Evolutionary conservation across 169 alveolate genomes (phyloP).

Genomic region (Ichthyophthirius multifiliis): DNA sequence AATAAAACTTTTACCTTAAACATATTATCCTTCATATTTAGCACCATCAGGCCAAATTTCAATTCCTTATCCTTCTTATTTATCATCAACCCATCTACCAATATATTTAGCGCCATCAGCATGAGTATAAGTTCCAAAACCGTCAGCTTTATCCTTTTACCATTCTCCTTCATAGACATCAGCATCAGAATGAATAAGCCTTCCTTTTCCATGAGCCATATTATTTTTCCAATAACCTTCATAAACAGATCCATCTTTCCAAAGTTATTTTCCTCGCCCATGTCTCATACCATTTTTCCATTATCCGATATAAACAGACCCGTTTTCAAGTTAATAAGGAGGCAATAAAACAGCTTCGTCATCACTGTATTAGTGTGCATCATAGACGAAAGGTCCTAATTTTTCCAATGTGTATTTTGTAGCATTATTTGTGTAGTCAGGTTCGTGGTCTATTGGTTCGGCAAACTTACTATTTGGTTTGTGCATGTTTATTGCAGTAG

Average conservation of each 20-base stretch:
- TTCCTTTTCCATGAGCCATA: conserved; percentile 54
- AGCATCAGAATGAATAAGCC: conserved; percentile 51
- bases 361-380: conserved; percentile 7
- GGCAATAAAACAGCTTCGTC: conserved; percentile 2
- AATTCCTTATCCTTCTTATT: conserved; percentile 60
- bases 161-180: conserved; percentile 47
- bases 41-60: conserved; percentile 68
- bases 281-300: conserved; percentile 62
- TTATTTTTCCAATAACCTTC: conserved; percentile 58
- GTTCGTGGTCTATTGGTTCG: background rate
- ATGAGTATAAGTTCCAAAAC: conserved; percentile 85
- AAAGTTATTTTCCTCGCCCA: conserved; percentile 63
- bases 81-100: conserved; percentile 67
- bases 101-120: conserved; percentile 88
- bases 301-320: conserved; percentile 63
- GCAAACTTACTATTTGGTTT: background rate
- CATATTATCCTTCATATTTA: conserved; percentile 40
- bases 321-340: conserved; percentile 40
- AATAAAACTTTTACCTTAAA: conserved; percentile 16
- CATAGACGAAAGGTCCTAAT: conserved; percentile 9
- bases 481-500: conserved; percentile 1
- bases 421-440: conserved; percentile 30
- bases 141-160: conserved; percentile 79
- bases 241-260: conserved; percentile 56
- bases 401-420: conserved; percentile 11